Base-by-base conservation (phyloP, 78 protist species). In the Thecamonas trahens region DNA sequence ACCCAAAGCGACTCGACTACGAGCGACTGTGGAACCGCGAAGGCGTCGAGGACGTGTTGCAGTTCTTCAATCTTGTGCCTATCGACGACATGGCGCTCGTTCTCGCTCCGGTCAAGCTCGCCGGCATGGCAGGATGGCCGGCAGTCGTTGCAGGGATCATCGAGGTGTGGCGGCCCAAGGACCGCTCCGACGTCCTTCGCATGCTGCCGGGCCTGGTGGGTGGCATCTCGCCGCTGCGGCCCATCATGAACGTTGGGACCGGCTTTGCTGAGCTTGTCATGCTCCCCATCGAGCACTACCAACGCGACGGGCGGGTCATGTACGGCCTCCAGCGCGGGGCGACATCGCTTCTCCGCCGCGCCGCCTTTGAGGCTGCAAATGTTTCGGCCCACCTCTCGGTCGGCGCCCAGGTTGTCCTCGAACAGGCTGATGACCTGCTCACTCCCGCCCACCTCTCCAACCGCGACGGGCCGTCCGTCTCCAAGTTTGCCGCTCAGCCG, bases 401-500 rank as follows among this genome's bases (percentile, higher is more conserved):
- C 68, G 82, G 82, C 29, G 68, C 82, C 18, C 82, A 76, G 52
- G 68, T 69, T 39, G 31, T 76, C 18, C 53, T 76, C 6, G 82
- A 76, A 35, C 67, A 66, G 29, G 82, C 82, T 34, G 82, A 76
- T 35, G 59, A 39, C 61, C 76, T 40, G 29, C 65, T 76, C 68
- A 63, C 24, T 28, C 38, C 20, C 55, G 44, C 31, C 8, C 40
- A 9, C 8, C 6, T 24, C 70, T 13, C 24, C 70, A 42, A 18
- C 53, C 37, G 14, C 52, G 59, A 14, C 52, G 28, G 64, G 35
- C 15, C n/a, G 7, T 6, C 26, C 28, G 20, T 35, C 42, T 69
- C 76, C 40, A 76, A 76, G 32, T 76, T 76, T 32, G 67, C 82
- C 8, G 82, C 67, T 67, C 82, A 76, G 68, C 82, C 82, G 38